A percentile compares a stretch with the other conserved stretches of the same genome.
These are phyloP conservation scores for Scenedesmus sp. DNA, from an alignment of 163 green algal genomes.

Conservation along the genomic window DNA sequence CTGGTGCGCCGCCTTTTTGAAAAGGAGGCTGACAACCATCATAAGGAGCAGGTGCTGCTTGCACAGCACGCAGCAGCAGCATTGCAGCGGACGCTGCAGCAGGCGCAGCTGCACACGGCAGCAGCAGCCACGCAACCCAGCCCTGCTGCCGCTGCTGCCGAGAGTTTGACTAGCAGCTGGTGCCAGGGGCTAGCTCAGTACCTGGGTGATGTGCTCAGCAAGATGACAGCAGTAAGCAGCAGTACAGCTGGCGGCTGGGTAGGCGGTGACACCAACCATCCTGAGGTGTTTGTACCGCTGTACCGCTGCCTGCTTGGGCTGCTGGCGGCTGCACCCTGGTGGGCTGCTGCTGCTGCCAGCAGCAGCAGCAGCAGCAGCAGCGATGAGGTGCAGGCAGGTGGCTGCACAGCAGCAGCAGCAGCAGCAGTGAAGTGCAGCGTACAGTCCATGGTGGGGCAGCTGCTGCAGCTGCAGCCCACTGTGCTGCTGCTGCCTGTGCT, in stretches of 20 bases:
- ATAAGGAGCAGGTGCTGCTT: constrained; percentile 83
- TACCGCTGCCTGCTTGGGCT: constrained; percentile 67
- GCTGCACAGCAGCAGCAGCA: not conserved
- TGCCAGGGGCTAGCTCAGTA: constrained; percentile 12
- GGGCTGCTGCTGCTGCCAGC: not conserved
- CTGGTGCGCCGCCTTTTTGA: constrained; percentile 82
- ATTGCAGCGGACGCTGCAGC: constrained; percentile 12
- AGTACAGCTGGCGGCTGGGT: constrained; percentile 43
- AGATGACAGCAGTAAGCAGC: constrained; percentile 1
- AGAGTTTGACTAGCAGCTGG: not conserved
- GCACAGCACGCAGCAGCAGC: constrained; percentile 68
- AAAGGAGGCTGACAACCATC: constrained; percentile 88
- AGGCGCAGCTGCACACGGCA: not conserved
- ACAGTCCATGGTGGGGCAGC: not conserved
- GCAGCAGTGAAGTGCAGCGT: not conserved
- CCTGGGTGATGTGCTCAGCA: not conserved
- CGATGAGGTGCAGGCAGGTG: not conserved
- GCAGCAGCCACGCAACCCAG: not conserved
- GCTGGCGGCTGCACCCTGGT: constrained; percentile 45
- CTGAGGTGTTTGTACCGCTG: constrained; percentile 62
- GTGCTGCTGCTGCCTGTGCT: constrained; percentile 31
- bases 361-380: not conserved
- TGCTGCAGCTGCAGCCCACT: constrained; percentile 18
- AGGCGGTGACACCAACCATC: constrained; percentile 65
- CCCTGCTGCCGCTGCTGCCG: not conserved